Evolutionary conservation across 768 basidiomycete genomes (phyloP).

Genomic region (Boletus sensibilis): DNA sequence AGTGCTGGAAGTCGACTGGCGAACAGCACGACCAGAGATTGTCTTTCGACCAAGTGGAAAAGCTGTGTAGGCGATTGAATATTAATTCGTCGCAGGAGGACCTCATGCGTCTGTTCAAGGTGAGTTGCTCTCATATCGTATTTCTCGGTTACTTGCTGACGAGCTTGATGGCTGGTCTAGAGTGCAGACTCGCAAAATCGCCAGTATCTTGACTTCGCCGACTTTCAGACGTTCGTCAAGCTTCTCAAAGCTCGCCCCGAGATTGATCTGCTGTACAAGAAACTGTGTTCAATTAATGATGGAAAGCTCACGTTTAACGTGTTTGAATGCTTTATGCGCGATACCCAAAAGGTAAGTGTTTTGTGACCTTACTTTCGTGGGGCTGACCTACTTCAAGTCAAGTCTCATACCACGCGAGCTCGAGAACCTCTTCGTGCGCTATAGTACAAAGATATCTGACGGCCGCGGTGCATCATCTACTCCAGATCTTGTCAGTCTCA

Average conservation of each 20-base stretch:
- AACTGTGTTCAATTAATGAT: constrained; percentile 31
- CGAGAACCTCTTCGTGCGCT: constrained; percentile 37
- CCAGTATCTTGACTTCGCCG: constrained; percentile 69
- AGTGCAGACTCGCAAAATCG: constrained; percentile 56
- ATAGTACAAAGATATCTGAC: constrained; percentile 21
- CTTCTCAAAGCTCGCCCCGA: constrained; percentile 84
- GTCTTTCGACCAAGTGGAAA: constrained; percentile 70
- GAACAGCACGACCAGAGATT: constrained; percentile 59
- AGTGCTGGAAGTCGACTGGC: constrained; percentile 79
- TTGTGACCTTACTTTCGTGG: background rate
- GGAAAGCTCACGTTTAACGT: constrained; percentile 37
- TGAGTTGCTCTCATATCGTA: constrained; percentile 17
- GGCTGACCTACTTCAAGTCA: constrained; percentile 33
- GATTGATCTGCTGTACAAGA: constrained; percentile 61
- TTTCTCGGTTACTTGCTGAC: background rate
- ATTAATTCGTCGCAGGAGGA: constrained; percentile 55
- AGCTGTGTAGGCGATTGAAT: constrained; percentile 69
- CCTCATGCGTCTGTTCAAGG: constrained; percentile 59
- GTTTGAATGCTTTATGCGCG: constrained; percentile 53
- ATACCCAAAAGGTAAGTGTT: constrained; percentile 47
- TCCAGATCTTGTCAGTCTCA: constrained; percentile 10
- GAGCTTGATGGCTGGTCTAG: constrained; percentile 36
- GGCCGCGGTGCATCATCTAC: background rate
- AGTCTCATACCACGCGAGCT: constrained; percentile 35
- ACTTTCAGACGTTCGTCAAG: constrained; percentile 82